These are phyloP conservation scores for Aspergillus awamori DNA, from an alignment of 2,329 filamentous ascomycete species.

Conservation along the genomic window DNA sequence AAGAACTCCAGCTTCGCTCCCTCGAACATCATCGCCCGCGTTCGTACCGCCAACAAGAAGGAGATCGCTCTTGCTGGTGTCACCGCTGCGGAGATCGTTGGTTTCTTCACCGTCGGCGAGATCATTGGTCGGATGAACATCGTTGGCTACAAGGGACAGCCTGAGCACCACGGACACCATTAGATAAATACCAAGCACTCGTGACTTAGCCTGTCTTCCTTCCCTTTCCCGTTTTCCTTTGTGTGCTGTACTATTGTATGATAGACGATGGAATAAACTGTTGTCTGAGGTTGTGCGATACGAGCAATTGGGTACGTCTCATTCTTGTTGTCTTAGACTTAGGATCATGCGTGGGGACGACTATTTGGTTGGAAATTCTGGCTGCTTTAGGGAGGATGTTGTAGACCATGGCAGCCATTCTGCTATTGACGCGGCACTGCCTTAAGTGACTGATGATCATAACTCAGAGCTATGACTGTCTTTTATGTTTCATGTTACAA, in stretches of 20 bases:
- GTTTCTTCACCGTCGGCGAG: slow-evolving; percentile 97
- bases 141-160: slow-evolving; percentile 82
- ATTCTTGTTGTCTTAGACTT: slow-evolving; percentile 3
- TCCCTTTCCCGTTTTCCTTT: slow-evolving; percentile 36
- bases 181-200: slow-evolving; percentile 32
- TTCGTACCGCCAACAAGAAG: slow-evolving; percentile 70
- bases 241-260: slow-evolving; percentile 47
- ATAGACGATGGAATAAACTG: slow-evolving; percentile 53
- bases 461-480: neutral
- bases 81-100: slow-evolving; percentile 80
- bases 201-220: slow-evolving; percentile 32
- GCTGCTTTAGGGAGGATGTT: neutral
- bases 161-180: slow-evolving; percentile 45
- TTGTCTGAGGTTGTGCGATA: slow-evolving; percentile 38
- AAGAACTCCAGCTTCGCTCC: slow-evolving; percentile 59
- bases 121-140: slow-evolving; percentile 96
- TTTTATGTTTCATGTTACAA: no score
- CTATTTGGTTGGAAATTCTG: neutral
- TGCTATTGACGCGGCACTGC: neutral
- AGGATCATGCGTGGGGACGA: neutral
- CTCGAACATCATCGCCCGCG: slow-evolving; percentile 55
- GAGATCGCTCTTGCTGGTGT: slow-evolving; percentile 76
- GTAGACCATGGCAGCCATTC: neutral
- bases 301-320: slow-evolving; percentile 19
- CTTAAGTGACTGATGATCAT: neutral